Evolutionary conservation across 805 yeast genomes (phyloP).

Genomic region (Aciculoconidium aculeatum): DNA sequence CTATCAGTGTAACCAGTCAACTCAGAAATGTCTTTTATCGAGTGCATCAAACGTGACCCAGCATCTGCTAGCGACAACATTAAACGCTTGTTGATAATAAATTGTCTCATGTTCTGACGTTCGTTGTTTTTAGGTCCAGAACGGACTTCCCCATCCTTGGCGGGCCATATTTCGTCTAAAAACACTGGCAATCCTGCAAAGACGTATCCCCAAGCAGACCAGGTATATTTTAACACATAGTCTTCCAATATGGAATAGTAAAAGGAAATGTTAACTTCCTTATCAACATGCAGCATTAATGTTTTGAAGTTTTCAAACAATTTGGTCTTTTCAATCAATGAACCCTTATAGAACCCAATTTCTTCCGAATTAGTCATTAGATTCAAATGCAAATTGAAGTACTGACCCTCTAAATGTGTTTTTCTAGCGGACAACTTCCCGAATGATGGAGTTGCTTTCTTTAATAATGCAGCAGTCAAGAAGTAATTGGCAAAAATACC

Average conservation of each 20-base stretch:
- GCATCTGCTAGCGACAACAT: conserved; percentile 93
- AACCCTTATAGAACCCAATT: conserved; percentile 90
- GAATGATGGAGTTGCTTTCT: conserved; percentile 75
- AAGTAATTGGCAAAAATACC: conserved; percentile 82
- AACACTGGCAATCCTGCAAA: conserved; percentile 88
- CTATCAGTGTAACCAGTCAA: conserved; percentile 87
- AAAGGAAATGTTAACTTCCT: conserved; percentile 54
- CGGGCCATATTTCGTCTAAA: conserved; percentile 43
- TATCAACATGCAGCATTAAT: conserved; percentile 48
- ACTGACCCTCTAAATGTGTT: conserved; percentile 81
- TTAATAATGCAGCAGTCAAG: conserved; percentile 69
- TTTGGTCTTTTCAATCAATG: conserved; percentile 66
- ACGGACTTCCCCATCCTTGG: conserved; percentile 11
- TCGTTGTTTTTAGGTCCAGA: conserved; percentile 27
- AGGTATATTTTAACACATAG: conserved; percentile 79
- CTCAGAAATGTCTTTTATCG: conserved; percentile 87
- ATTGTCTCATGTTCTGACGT: conserved; percentile 72
- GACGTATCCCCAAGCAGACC: conserved; percentile 94
- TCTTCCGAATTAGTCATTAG: conserved; percentile 88
- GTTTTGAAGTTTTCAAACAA: conserved; percentile 53
- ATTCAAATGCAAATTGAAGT: conserved; percentile 79
- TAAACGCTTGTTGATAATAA: conserved; percentile 83
- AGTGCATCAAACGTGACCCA: conserved; percentile 89
- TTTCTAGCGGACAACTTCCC: conserved; percentile 68
- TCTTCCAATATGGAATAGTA: conserved; percentile 74